Conservation (phyloP, 371 early-diverging fungal genomes). For the Mortierella sp. region DNA sequence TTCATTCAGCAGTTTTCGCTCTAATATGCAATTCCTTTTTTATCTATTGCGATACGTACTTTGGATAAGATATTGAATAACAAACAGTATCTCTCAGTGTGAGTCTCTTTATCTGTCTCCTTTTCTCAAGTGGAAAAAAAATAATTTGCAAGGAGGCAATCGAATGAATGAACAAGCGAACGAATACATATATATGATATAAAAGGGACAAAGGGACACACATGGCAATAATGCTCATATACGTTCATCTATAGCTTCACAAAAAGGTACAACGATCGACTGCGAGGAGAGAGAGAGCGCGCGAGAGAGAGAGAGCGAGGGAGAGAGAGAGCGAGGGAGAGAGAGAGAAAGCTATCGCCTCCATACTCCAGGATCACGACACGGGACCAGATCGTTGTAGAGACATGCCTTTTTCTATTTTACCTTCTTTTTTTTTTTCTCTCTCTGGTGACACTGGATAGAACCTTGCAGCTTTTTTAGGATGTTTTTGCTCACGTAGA, state of each 20-base stretch:
- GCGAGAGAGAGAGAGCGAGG: not conserved
- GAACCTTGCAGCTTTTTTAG: no score
- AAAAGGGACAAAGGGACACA: not conserved
- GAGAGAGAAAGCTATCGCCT: no score
- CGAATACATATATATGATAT: not conserved
- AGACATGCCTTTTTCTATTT: not conserved
- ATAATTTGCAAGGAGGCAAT: not conserved
- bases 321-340: no score
- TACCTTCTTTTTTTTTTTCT: not conserved
- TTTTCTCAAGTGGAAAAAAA: not conserved
- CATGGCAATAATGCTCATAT: conserved; percentile 2
- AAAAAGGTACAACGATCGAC: not conserved
- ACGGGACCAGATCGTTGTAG: not conserved
- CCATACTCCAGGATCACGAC: not conserved
- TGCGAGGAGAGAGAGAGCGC: not conserved
- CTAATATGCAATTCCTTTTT: not conserved
- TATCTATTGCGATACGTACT: not conserved
- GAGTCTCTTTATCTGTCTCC: not conserved
- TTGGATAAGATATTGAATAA: not conserved
- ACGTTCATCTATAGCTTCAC: not conserved
- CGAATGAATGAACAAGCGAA: not conserved
- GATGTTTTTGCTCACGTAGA: not conserved
- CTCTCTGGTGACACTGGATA: not conserved
- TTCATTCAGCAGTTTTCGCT: not conserved
- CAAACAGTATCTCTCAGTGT: not conserved